Evolutionary conservation across 2,329 filamentous ascomycete species (phyloP).

Genomic region (Echinosphaeria canescens): DNA sequence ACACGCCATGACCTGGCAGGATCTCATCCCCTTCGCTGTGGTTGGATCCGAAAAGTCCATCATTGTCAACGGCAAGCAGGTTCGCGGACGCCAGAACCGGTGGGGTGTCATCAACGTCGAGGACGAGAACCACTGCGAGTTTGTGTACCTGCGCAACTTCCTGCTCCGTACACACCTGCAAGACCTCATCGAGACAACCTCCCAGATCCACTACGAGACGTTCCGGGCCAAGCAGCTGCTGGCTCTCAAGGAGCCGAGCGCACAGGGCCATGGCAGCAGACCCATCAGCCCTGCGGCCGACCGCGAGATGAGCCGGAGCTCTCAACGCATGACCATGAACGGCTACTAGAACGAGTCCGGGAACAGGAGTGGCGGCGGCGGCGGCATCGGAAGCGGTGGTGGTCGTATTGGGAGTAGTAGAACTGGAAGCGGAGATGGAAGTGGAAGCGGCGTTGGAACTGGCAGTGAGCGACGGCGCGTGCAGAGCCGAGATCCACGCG

Average conservation of each 20-base stretch:
- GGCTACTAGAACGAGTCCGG: conserved; percentile 59
- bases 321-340: conserved; percentile 96
- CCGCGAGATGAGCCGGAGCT: conserved; percentile 88
- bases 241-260: conserved; percentile 94
- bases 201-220: conserved; percentile 99
- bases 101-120: conserved; percentile 99
- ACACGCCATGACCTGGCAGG: conserved; percentile 23
- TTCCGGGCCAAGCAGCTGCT: conserved; percentile 99
- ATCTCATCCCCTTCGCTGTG: conserved; percentile 90
- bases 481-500: too few species aligned
- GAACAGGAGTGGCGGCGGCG: too few species aligned
- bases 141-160: conserved; percentile 96
- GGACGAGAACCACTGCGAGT: conserved; percentile 99
- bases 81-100: conserved; percentile 93
- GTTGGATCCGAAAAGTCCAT: conserved; percentile 97
- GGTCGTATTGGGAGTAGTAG: too few species aligned
- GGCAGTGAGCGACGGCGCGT: too few species aligned
- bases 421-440: too few species aligned
- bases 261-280: conserved; percentile 60
- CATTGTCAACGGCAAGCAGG: conserved; percentile 91
- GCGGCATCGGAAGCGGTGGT: conserved; percentile 7
- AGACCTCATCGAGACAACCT: conserved; percentile 97
- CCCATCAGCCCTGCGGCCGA: conserved; percentile 93
- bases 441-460: too few species aligned
- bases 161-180: conserved; percentile 94